Conservation (phyloP, 2,329 filamentous ascomycete species). For the Endocalyx cinctus region DNA sequence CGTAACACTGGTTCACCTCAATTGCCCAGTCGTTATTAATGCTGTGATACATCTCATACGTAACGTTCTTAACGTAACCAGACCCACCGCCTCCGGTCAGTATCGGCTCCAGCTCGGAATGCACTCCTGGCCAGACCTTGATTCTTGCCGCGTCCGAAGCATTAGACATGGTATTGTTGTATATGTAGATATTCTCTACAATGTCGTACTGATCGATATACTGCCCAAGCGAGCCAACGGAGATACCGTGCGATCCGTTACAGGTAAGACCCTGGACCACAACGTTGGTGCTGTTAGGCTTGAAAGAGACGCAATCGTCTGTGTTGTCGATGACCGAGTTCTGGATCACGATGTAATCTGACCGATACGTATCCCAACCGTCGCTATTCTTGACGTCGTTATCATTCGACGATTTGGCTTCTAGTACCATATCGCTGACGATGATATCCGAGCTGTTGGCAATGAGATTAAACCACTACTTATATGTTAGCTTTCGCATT, state of each 20-base stretch:
- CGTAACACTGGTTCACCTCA: conserved; percentile 62
- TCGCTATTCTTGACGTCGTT: conserved; percentile 60
- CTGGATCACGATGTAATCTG: conserved; percentile 59
- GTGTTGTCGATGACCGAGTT: conserved; percentile 61
- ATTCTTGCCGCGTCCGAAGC: conserved; percentile 64
- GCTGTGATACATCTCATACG: conserved; percentile 58
- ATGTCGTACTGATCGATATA: conserved; percentile 61
- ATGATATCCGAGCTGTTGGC: conserved; percentile 62
- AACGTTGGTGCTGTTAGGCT: conserved; percentile 67
- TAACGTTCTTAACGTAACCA: conserved; percentile 61
- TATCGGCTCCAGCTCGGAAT: conserved; percentile 51
- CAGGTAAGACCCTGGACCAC: conserved; percentile 63
- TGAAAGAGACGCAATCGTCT: conserved; percentile 70
- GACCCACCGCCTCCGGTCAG: conserved; percentile 59
- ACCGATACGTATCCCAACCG: conserved; percentile 61
- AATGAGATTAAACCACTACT: conserved; percentile 61
- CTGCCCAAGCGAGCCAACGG: conserved; percentile 67
- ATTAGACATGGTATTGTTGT: conserved; percentile 55
- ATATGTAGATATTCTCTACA: conserved; percentile 64
- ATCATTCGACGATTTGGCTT: conserved; percentile 38
- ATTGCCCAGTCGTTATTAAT: conserved; percentile 62
- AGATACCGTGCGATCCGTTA: conserved; percentile 68
- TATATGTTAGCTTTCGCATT: conserved; percentile 12
- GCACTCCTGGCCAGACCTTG: conserved; percentile 65
- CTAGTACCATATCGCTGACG: conserved; percentile 58